Conservation (phyloP, 106 monocot genomes). For the Acorus gramineus region DNA sequence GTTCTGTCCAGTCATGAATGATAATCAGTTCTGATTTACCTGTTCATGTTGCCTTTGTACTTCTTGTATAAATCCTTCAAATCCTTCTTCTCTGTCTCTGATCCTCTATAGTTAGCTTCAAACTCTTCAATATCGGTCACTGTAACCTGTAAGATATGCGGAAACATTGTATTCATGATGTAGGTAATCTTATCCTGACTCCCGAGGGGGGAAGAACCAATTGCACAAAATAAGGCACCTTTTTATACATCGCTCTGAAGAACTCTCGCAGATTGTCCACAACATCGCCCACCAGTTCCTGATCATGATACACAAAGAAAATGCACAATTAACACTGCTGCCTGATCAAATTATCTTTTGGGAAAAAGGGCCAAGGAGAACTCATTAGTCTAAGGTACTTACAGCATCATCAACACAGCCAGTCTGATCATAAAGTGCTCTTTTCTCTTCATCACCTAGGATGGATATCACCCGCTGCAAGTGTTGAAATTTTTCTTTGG, state of each 20-base stretch:
- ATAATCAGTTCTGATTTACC: conserved; percentile 18
- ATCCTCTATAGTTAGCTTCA: conserved; percentile 90
- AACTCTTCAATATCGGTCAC: conserved; percentile 97
- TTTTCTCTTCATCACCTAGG: conserved; percentile 94
- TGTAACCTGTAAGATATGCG: conserved; percentile 41
- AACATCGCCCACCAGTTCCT: conserved; percentile 74
- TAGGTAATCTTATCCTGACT: too few species aligned
- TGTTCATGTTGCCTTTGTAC: conserved; percentile 86
- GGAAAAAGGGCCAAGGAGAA: neutral
- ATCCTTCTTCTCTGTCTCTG: conserved; percentile 87
- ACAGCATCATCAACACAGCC: conserved; percentile 85
- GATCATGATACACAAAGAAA: neutral
- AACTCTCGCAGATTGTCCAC: conserved; percentile 67
- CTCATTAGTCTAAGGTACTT: conserved; percentile 3
- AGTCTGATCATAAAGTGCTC: conserved; percentile 90
- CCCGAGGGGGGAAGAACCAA: too few species aligned
- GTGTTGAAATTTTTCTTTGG: conserved; percentile 93
- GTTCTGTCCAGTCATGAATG: too few species aligned
- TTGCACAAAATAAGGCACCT: conserved; percentile 23
- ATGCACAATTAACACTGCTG: neutral
- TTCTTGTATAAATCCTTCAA: conserved; percentile 64
- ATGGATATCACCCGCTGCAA: conserved; percentile 95
- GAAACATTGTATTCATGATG: too few species aligned
- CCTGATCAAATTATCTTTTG: neutral
- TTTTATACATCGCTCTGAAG: conserved; percentile 74